Conservation (phyloP, 2,329 filamentous ascomycete species). For the Boeremia lycopersici region DNA sequence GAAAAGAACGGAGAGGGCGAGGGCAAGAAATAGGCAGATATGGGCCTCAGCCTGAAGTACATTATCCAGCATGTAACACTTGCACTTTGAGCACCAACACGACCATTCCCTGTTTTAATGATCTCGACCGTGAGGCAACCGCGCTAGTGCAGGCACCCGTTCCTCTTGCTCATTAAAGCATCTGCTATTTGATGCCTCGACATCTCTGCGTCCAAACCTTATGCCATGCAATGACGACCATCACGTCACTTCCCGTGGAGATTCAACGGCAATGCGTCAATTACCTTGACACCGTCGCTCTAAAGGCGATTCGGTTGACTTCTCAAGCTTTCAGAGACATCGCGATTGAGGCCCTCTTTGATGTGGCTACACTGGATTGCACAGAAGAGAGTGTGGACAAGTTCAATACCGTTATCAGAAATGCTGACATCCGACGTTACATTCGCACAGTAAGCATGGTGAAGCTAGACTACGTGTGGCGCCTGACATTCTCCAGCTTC, state of each 20-base stretch:
- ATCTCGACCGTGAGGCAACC: not conserved
- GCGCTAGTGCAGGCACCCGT: slow-evolving; percentile 5
- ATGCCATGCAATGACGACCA: not conserved
- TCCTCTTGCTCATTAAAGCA: not conserved
- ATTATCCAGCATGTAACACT: no score
- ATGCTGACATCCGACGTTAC: not conserved
- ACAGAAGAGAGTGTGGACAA: not conserved
- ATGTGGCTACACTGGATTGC: not conserved
- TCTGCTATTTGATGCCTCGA: not conserved
- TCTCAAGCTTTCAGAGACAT: not conserved
- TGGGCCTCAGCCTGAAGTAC: not conserved
- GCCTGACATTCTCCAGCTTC: not conserved
- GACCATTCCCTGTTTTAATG: not conserved
- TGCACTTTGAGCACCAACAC: not conserved
- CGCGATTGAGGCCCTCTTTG: slow-evolving; percentile 3
- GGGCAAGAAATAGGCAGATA: slow-evolving; percentile 3
- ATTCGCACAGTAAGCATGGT: not conserved
- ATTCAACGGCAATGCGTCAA: slow-evolving; percentile 30
- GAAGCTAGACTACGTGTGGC: not conserved
- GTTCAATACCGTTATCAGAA: not conserved
- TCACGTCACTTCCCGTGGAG: slow-evolving; percentile 20
- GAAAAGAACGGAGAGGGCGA: slow-evolving; percentile 50
- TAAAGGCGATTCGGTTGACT: slow-evolving; percentile 4
- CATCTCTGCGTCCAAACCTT: not conserved
- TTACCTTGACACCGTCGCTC: slow-evolving; percentile 3